These are phyloP conservation scores for Arachnomyces sp. DNA, from an alignment of 2,329 filamentous ascomycete genomes.

Conservation along the genomic window DNA sequence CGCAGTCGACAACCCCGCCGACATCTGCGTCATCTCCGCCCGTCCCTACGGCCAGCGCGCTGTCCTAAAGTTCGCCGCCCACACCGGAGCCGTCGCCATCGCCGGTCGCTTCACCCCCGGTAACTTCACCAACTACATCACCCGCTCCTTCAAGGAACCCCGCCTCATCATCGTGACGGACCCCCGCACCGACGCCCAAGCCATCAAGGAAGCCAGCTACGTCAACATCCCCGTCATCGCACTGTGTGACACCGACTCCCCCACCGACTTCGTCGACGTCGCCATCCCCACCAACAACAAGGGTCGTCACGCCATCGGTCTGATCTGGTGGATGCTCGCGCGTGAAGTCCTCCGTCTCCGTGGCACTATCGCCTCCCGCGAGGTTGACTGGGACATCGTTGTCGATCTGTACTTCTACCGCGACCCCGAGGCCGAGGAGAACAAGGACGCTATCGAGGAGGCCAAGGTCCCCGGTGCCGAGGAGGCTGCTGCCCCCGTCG, in stretches of 20 bases:
- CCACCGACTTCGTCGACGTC: slow-evolving; percentile 98
- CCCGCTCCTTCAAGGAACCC: slow-evolving; percentile 99
- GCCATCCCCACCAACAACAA: slow-evolving; percentile 99
- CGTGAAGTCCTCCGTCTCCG: slow-evolving; percentile 99
- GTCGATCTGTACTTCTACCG: slow-evolving; percentile 99
- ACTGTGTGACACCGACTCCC: slow-evolving; percentile 97
- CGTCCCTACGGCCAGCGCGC: slow-evolving; percentile 99
- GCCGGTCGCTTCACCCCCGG: slow-evolving; percentile 99
- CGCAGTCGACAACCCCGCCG: slow-evolving; percentile 97
- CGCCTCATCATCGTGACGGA: slow-evolving; percentile 99
- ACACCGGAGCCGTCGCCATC: slow-evolving; percentile 96
- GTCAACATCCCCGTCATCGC: slow-evolving; percentile 99
- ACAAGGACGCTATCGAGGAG: slow-evolving; percentile 84
- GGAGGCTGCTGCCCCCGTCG: slow-evolving; percentile 71
- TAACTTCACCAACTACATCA: slow-evolving; percentile 99
- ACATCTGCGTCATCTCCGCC: slow-evolving; percentile 98
- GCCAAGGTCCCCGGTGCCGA: slow-evolving; percentile 73
- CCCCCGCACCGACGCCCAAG: slow-evolving; percentile 98
- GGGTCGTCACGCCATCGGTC: slow-evolving; percentile 97
- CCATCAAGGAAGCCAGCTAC: slow-evolving; percentile 99
- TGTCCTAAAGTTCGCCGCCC: slow-evolving; percentile 97
- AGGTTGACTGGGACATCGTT: slow-evolving; percentile 98
- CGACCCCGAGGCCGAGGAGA: slow-evolving; percentile 98
- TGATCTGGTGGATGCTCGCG: slow-evolving; percentile 98
- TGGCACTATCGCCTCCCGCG: slow-evolving; percentile 90